Conservation (phyloP, 352 stramenopile genomes). For the Pythium plurisporium region DNA sequence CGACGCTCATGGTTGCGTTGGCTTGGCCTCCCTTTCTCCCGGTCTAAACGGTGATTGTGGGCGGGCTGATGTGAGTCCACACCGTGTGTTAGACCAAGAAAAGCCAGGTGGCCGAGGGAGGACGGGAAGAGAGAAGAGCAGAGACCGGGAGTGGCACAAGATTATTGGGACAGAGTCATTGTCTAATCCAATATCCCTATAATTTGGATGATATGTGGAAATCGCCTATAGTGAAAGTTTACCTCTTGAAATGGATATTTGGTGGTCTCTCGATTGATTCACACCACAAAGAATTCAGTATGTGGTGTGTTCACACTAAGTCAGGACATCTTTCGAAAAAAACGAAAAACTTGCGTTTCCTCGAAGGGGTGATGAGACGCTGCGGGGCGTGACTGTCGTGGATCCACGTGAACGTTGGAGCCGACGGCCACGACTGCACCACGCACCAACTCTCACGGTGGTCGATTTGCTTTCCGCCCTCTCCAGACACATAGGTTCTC, state of each 20-base stretch:
- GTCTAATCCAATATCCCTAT: neutral
- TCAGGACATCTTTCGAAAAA: conserved; percentile 19
- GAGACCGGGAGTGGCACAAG: neutral
- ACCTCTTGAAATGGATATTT: neutral
- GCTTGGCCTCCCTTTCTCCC: neutral
- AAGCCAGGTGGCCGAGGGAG: conserved; percentile 8
- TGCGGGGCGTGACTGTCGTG: conserved; percentile 18
- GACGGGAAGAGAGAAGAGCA: neutral
- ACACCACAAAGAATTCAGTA: neutral
- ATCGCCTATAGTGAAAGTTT: too few relatives aligned
- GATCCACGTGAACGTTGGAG: conserved; percentile 12
- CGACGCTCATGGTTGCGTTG: conserved; percentile 9
- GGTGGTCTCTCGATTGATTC: neutral
- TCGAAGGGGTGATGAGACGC: conserved; percentile 19
- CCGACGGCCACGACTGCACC: conserved; percentile 6
- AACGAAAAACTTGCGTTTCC: neutral
- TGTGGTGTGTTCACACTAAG: neutral
- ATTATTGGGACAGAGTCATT: conserved; percentile 15
- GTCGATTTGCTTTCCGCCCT: conserved; percentile 10
- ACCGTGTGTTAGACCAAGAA: conserved; percentile 10
- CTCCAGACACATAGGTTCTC: neutral
- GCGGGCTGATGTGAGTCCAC: neutral
- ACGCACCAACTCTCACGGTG: conserved; percentile 3
- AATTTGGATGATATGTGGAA: too few relatives aligned
- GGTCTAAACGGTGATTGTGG: neutral